Conservation (phyloP, 352 stramenopile genomes). For the Pythium aristosporum region DNA sequence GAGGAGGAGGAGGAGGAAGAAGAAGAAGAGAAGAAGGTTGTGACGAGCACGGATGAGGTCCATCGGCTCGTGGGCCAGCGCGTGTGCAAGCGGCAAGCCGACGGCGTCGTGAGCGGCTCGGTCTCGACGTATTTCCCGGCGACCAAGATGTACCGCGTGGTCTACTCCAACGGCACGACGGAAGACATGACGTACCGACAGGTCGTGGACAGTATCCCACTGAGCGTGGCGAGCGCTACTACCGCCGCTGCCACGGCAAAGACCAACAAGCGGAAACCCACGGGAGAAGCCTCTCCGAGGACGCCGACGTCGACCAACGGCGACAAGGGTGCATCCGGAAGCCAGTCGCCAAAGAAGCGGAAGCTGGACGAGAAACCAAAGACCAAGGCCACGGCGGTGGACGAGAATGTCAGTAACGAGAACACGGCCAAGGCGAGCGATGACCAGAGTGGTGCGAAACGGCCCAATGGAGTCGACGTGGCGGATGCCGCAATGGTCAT, state of each 20-base stretch:
- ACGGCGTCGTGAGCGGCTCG: conserved; percentile 40
- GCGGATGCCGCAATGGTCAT: background rate
- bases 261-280: conserved; percentile 48
- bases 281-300: background rate
- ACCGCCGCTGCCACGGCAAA: conserved; percentile 3
- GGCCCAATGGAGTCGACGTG: background rate
- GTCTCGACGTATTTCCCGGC: conserved; percentile 76
- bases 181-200: conserved; percentile 62
- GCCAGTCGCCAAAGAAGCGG: conserved; percentile 17
- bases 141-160: conserved; percentile 71
- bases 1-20: conserved; percentile 27
- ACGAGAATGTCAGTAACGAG: conserved; percentile 22
- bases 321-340: background rate
- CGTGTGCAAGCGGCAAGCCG: conserved; percentile 39
- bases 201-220: conserved; percentile 58
- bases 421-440: conserved; percentile 1
- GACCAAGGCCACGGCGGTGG: background rate
- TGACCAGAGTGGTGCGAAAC: background rate
- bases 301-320: background rate
- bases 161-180: conserved; percentile 55
- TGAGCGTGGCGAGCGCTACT: conserved; percentile 8
- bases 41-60: conserved; percentile 30
- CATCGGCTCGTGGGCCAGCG: conserved; percentile 47
- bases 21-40: conserved; percentile 1
- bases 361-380: conserved; percentile 4